phyloP scores from a whole-genome alignment of 1,139 yeast species.

The Taphrina pruni region DNA sequence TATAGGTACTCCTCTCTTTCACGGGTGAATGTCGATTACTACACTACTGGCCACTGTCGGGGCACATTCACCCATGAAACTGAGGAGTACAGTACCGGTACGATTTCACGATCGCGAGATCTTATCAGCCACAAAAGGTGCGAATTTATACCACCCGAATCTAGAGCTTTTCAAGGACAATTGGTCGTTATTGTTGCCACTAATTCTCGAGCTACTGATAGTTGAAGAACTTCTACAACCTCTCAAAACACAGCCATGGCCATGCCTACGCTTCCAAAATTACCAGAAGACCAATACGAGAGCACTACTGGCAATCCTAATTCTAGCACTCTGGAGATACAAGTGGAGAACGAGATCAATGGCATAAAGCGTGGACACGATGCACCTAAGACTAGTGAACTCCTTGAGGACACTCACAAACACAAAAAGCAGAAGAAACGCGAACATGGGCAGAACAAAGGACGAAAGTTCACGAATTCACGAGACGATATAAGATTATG shows the following conservation, averaged over 20 bases:
- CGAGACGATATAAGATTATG: constrained; percentile 41
- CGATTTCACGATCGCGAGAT: not conserved
- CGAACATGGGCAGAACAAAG: constrained; percentile 43
- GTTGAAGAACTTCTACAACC: too few relatives aligned
- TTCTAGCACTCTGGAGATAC: constrained; percentile 14
- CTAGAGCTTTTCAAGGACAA: not conserved
- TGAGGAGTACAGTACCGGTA: too few relatives aligned
- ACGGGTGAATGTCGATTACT: too few relatives aligned
- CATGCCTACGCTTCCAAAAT: not conserved
- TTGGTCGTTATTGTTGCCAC: too few relatives aligned
- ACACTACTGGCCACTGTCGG: too few relatives aligned
- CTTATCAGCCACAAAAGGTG: not conserved
- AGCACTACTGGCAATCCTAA: constrained; percentile 7
- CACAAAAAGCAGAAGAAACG: constrained; percentile 26
- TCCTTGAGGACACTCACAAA: not conserved
- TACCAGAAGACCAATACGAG: constrained; percentile 34
- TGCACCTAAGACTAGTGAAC: not conserved
- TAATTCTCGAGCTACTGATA: too few relatives aligned
- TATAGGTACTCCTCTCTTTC: too few relatives aligned
- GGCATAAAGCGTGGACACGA: constrained; percentile 8
- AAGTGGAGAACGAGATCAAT: constrained; percentile 10
- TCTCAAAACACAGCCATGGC: not conserved
- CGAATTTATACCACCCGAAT: not conserved
- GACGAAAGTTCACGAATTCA: constrained; percentile 36
- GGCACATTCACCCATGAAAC: too few relatives aligned